Evolutionary conservation across 2,329 filamentous ascomycete genomes (phyloP).

Genomic region (Botrytis pseudocinerea): DNA sequence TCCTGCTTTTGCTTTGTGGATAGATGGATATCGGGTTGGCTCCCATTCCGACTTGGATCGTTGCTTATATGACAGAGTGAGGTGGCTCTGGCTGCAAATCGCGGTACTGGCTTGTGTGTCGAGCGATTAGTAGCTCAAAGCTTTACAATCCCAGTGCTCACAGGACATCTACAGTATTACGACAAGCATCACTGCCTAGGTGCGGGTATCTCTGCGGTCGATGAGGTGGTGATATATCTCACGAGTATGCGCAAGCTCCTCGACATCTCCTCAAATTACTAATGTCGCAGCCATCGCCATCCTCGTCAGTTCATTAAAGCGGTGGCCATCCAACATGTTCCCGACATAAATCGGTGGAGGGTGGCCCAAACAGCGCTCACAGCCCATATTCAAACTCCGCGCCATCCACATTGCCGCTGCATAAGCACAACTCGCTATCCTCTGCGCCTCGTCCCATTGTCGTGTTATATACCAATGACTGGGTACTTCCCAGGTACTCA

Average conservation of each 20-base stretch:
- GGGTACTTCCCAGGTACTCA: background rate
- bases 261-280: background rate
- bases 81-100: background rate
- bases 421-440: background rate
- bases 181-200: background rate
- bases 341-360: too few relatives aligned
- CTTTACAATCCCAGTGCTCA: background rate
- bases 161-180: background rate
- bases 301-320: rapidly evolving
- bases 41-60: background rate
- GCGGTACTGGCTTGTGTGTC: background rate
- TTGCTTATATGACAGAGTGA: background rate
- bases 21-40: background rate
- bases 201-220: background rate
- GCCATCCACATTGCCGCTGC: background rate
- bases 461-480: rapidly evolving
- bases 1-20: background rate
- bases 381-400: rapidly evolving
- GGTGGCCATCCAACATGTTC: rapidly evolving
- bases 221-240: background rate
- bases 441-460: background rate
- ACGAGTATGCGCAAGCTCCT: background rate
- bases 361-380: background rate
- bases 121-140: background rate
- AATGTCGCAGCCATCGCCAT: background rate